Evolutionary conservation across 2,329 filamentous ascomycete species (phyloP).

Genomic region (Penicillium sumatraense): DNA sequence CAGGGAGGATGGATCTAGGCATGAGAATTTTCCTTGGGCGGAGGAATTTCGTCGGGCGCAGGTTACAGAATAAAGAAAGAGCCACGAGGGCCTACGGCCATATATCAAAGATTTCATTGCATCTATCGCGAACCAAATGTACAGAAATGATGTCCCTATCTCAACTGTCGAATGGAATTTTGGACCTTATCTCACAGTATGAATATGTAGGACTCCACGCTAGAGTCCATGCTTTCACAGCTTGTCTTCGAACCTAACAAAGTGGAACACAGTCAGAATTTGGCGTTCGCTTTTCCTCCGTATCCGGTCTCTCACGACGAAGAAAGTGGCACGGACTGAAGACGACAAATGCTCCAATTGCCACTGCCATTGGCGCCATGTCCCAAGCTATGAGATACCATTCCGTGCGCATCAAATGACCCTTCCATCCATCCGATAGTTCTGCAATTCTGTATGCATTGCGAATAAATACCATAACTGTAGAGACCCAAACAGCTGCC

Average conservation of each 20-base stretch:
- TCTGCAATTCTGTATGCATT: slow-evolving; percentile 8
- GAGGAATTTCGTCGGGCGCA: slow-evolving; percentile 9
- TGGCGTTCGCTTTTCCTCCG: neutral
- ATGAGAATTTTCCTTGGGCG: slow-evolving; percentile 18
- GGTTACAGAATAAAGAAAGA: neutral
- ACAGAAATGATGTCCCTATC: too few relatives aligned
- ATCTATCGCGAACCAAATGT: too few relatives aligned
- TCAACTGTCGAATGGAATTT: too few relatives aligned
- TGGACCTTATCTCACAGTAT: too few relatives aligned
- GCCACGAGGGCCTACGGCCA: too few relatives aligned
- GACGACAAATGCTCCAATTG: neutral
- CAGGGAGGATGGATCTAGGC: slow-evolving; percentile 9
- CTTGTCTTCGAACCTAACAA: too few relatives aligned
- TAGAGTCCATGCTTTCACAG: too few relatives aligned
- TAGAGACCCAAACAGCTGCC: slow-evolving; percentile 3
- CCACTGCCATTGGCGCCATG: slow-evolving; percentile 6
- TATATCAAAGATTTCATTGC: too few relatives aligned
- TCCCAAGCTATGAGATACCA: slow-evolving; percentile 7
- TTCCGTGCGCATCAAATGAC: slow-evolving; percentile 5
- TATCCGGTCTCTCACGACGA: neutral
- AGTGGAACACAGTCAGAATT: too few relatives aligned
- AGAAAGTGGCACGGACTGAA: slow-evolving; percentile 5
- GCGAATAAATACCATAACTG: slow-evolving; percentile 5
- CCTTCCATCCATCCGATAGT: slow-evolving; percentile 6
- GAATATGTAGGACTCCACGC: too few relatives aligned